Evolutionary conservation across 768 basidiomycete species (phyloP), one percentile per base, ranked within the genome.

Genomic region (Infundibulicybe gibba): DNA sequence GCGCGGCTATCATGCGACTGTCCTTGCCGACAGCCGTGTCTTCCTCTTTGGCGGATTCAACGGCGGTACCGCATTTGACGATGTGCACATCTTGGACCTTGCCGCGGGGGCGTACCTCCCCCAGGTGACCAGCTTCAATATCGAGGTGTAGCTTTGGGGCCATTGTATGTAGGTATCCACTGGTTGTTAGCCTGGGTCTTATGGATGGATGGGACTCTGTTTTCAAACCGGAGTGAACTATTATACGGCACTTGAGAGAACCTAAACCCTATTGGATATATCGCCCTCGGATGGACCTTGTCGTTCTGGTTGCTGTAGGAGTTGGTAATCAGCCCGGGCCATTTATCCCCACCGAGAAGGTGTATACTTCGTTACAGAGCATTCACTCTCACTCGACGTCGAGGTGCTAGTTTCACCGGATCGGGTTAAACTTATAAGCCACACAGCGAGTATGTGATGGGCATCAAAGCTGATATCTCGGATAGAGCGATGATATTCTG

Each of bases 41-140:
- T 90, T 93, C 64, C 64, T 94, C 31, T 85, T 94, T 56, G 94
- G 94, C 25, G 94, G 94, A 42, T 87, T 85, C 57, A 92, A 94
- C 39, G 94, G 93, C 2, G 79, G 77, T 42, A 82, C 81, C 14
- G 83, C 88, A 3, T 93, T 81, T 56, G 90, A 93, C 54, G 94
- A 95, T 65, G 83, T 94, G 32, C 78, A 87, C 64, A 76, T 87
- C 33, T 71, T 97, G 39, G 94, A 97, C 58, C 74, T 95, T 31
- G 90, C 90, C 3, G 90, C 87, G 9, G 79, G 84, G 4, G 92
- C 90, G 32, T 97, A 94, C 66, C 68, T 95, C 16, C 91, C 93
- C 0, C 93, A 95, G 62, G 90, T 93, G 9, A 90, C 87, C 50
- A 84, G 83, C 62, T 87, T 85, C 58, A 71, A 68, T 30, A 76